Base-by-base conservation (phyloP, 768 basidiomycete genomes). In the Suillus subaureus region DNA sequence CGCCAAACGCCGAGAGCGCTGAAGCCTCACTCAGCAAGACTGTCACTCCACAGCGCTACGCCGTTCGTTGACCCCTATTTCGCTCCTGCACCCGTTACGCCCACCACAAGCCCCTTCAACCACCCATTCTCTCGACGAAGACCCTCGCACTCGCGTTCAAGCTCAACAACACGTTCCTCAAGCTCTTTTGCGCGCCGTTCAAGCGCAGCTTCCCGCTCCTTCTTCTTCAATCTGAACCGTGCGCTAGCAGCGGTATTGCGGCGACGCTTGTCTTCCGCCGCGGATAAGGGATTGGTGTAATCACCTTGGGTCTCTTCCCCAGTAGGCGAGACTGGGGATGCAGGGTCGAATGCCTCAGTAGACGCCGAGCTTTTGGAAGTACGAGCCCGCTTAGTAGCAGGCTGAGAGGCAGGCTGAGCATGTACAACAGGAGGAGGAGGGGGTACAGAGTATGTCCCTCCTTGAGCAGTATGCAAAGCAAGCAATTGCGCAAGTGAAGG, bases 221-320 rank as follows among this genome's bases (percentile, higher is more conserved):
- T 97, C 84, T 97, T 97, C 85, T 97, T 97, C 73, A 94, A 78
- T 66, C 95, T 86, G 84, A 97, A 97, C 9, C 95, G 91, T 39
- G 95, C 95, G 62, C 92, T 94, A 0, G 95, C 95, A 1, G 93
- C 93, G 0, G 95, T 97, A 75, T 97, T 97, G 55, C 95, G 82
- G 65, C 94, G 85, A n/a, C 95, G 89, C 75, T 97, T 97, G 78
- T 97, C 95, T 77, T 97, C 95, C 0, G 89, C 77, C 6, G 89
- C 81, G 8, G 84, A 84, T 3, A 87, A 26, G 0, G 79, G 62
- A 8, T 75, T 75, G 42, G 61, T 26, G 28, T 6, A 26, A 47
- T 71, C 70, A 33, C 58, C 56, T 49, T 62, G 68, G 23, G 75
- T 64, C 31, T 79, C 75, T 56, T 72, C 70, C 23, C 76, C 74